These are phyloP conservation scores for Tricholoma flavovirens DNA, from an alignment of 768 basidiomycete species.

Conservation along the genomic window DNA sequence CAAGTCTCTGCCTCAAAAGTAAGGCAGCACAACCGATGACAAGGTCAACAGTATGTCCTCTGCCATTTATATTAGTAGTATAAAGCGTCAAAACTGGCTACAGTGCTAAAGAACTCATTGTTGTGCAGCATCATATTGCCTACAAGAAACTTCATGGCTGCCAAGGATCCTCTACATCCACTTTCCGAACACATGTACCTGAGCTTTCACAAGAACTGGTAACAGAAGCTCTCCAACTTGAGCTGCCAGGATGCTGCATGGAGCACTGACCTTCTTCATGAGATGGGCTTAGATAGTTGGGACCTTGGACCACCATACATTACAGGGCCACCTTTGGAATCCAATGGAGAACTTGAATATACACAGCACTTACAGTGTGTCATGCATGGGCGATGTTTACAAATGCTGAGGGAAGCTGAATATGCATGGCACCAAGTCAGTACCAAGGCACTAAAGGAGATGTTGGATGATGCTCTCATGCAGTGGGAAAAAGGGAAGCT, in stretches of 20 bases:
- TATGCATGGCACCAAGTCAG: background rate
- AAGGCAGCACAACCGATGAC: background rate
- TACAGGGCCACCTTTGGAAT: conserved; percentile 2
- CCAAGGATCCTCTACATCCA: background rate
- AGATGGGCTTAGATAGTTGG: conserved; percentile 1
- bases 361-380: background rate
- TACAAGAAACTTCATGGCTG: too few species aligned
- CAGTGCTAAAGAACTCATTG: background rate
- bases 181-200: background rate
- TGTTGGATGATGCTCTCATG: background rate
- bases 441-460: background rate
- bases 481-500: background rate
- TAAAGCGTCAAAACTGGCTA: background rate
- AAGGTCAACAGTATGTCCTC: background rate
- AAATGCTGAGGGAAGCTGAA: conserved; percentile 1
- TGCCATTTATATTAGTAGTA: background rate
- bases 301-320: conserved; percentile 2
- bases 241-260: background rate
- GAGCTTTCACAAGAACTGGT: background rate
- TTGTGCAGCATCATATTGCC: too few species aligned
- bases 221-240: background rate
- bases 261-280: background rate
- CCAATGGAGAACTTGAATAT: background rate
- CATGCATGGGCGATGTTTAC: conserved; percentile 2
- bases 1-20: background rate